Conservation (phyloP, 78 protist genomes). For the Speleostelium caveatum region DNA sequence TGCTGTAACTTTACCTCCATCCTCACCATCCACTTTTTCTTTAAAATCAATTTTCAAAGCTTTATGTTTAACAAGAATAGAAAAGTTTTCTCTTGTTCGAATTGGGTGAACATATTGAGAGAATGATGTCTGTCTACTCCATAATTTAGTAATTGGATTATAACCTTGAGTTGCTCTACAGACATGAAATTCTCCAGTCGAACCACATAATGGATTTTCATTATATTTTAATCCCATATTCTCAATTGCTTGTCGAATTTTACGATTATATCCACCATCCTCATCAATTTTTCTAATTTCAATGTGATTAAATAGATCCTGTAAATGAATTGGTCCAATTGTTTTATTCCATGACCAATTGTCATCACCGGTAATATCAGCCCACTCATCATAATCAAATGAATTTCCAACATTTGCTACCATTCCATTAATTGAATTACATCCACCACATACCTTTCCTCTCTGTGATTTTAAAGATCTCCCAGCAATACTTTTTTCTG, state of each 20-base stretch:
- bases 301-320: background rate
- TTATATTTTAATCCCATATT: background rate
- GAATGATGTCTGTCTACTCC: constrained; percentile 1
- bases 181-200: background rate
- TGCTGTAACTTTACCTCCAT: background rate
- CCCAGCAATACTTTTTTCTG: too few species aligned
- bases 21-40: too few species aligned
- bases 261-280: background rate
- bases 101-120: constrained; percentile 1
- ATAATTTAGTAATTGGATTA: background rate
- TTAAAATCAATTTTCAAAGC: background rate
- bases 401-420: background rate
- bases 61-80: background rate
- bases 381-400: background rate
- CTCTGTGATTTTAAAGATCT: too few species aligned
- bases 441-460: background rate
- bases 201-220: background rate
- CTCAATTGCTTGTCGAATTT: background rate
- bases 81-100: background rate
- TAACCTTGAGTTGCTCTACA: background rate
- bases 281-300: background rate
- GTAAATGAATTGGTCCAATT: too few species aligned
- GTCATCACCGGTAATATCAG: background rate
- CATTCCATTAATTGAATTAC: background rate
- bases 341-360: background rate